Base-by-base conservation (phyloP, 2,329 filamentous ascomycete genomes). In the Boeremia lycopersici region DNA sequence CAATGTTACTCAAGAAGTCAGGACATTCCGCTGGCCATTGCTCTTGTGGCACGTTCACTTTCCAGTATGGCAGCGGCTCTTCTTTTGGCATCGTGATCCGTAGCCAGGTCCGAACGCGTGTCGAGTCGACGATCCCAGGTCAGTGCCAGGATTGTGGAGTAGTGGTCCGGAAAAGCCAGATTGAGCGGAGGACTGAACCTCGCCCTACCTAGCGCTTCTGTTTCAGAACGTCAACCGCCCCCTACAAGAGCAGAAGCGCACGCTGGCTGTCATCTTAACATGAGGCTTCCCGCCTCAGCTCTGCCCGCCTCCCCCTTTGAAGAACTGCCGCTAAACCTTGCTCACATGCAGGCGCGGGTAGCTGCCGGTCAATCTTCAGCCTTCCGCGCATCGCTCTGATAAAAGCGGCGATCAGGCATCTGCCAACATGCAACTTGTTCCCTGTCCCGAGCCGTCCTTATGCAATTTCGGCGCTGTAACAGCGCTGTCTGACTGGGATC, bases 11-110 rank as follows among this genome's bases (percentile, higher is more conserved):
- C 33, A 97, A 83, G 70, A 85, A 95, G 6, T 83, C 81, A 0
- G 93, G 93, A 68, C 92, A 96, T 48, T 86, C 79, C 2, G 75
- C 64, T 0, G 87, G 85, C 71, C 87, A 85, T 59, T 88, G 76
- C 25, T 79, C 72, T 31, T 78, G 75, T 0, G 89, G 86, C 13
- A 96, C 78, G 73, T 96, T 96, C 74, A 89, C 82, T 59, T 93
- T 88, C 92, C 92, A 96, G 78, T 89, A 96, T 0, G 89, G 87
- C 23, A 82, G 59, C 31, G 64, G 47, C 40, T 69, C 65, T 52
- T 71, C 57, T 63, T 67, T 60, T 29, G 64, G 62, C 69, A 71
- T 69, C 19, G 12, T 56, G 52, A 35, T 45, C 48, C 39, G 45
- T 39, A 23, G 28, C 45, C 30, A 41, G 40, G 15, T 49, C 35